phyloP scores from a whole-genome alignment of 371 early-diverging fungal genomes.

The Syncephalastrum contaminatum region DNA sequence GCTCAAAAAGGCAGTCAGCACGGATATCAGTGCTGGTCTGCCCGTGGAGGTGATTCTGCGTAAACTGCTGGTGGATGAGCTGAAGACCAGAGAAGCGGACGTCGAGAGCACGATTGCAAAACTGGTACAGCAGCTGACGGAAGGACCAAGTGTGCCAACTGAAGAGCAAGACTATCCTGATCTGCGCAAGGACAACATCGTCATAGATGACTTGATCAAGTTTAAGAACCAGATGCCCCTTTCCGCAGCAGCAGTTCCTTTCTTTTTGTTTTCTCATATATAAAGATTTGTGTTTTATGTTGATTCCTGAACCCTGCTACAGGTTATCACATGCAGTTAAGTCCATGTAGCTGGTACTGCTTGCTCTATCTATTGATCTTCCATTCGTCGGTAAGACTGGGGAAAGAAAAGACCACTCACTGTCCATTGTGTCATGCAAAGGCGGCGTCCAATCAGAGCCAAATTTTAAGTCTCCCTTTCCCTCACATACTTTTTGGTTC shows the following conservation, averaged over 20 bases:
- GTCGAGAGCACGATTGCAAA: conserved; percentile 20
- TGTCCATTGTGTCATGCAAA: too few relatives aligned
- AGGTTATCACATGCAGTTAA: too few relatives aligned
- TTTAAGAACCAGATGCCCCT: conserved; percentile 62
- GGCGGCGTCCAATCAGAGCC: too few relatives aligned
- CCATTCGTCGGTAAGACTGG: too few relatives aligned
- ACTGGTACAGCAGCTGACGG: conserved; percentile 6
- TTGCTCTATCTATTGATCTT: too few relatives aligned
- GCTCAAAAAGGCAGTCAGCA: conserved; percentile 10
- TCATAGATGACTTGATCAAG: conserved; percentile 50
- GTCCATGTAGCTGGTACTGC: too few relatives aligned
- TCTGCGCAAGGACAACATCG: conserved; percentile 37
- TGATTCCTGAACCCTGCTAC: too few relatives aligned
- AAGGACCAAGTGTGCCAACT: too few relatives aligned
- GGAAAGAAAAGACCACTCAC: too few relatives aligned
- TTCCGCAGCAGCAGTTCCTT: conserved; percentile 57
- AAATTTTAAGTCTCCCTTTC: too few relatives aligned
- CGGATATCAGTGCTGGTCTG: conserved; percentile 18
- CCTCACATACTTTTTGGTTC: too few relatives aligned
- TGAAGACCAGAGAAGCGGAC: conserved; percentile 20
- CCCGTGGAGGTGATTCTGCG: conserved; percentile 11
- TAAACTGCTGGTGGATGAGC: conserved; percentile 17
- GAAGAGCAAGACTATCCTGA: too few relatives aligned
- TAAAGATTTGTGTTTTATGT: conserved; percentile 7
- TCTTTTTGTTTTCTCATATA: conserved; percentile 31